Evolutionary conservation across 1,139 yeast species (phyloP).

Genomic region (Suhomyces ambrosiae): DNA sequence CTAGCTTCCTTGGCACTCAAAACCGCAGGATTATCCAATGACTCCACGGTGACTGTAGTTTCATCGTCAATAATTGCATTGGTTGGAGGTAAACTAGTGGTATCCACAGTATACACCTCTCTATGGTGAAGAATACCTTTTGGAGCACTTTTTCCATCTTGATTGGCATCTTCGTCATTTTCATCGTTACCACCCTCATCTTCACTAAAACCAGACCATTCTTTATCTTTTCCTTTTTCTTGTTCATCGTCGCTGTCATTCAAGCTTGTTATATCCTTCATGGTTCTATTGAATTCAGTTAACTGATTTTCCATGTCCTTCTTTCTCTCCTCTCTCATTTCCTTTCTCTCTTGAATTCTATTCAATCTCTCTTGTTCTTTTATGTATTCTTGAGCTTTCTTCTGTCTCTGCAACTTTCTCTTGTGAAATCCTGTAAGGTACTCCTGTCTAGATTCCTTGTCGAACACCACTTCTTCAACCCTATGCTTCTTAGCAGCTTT

Average conservation of each 20-base stretch:
- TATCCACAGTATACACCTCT: conserved; percentile 50
- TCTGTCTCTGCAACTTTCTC: conserved; percentile 84
- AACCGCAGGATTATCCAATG: conserved; percentile 50
- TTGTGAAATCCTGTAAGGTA: conserved; percentile 95
- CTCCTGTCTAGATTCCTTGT: conserved; percentile 70
- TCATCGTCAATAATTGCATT: conserved; percentile 53
- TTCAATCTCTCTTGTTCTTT: conserved; percentile 77
- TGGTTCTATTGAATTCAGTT: conserved; percentile 57
- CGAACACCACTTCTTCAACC: conserved; percentile 81
- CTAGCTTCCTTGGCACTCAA: conserved; percentile 34
- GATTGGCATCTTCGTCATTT: conserved; percentile 15
- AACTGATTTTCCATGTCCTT: conserved; percentile 64
- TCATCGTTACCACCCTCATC: conserved; percentile 24
- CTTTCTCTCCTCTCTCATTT: conserved; percentile 69
- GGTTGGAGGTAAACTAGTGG: conserved; percentile 40
- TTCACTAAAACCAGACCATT: conserved; percentile 23
- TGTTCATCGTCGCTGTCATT: conserved; percentile 35
- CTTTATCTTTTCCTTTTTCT: conserved; percentile 13
- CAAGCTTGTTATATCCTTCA: conserved; percentile 44
- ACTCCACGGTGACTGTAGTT: conserved; percentile 64
- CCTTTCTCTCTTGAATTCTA: conserved; percentile 74
- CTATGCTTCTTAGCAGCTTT: conserved; percentile 64
- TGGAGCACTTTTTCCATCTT: conserved; percentile 12
- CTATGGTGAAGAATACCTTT: conserved; percentile 46
- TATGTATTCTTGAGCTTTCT: conserved; percentile 73